Evolutionary conservation across 1,284 basidiomycete genomes (phyloP), one percentile per base, ranked within the genome.

Genomic region (Polyporus tsugae): DNA sequence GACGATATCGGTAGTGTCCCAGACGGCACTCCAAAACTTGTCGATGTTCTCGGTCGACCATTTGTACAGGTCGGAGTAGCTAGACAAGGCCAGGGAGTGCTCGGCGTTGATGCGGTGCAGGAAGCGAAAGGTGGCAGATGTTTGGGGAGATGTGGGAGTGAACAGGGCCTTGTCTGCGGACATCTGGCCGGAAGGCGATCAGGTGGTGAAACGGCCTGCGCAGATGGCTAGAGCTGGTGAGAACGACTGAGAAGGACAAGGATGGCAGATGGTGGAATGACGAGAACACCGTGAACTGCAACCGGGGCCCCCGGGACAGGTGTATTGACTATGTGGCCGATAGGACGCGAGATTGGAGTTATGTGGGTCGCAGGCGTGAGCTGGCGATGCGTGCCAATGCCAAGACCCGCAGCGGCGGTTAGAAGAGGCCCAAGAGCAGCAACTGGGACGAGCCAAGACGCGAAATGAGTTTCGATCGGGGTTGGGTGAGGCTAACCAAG

Each of bases 21-120:
- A 96, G 10, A 94, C 89, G n/a, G 86, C 80, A 46, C 81, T 82
- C 94, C 94, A 95, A 79, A 95, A 95, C 41, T 82, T 78, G 70
- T 87, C 86, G 68, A 91, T 84, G 73, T 92, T 77, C 36, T 80
- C 75, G 36, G 84, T 87, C 1, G 92, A 94, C 94, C 94, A 95
- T 62, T 74, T 78, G 79, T 89, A 93, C 4, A 95, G 83, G 59
- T 93, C 89, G 63, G 86, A 78, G 78, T 95, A 95, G 33, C 85
- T 84, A 39, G 76, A 68, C 11, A 95, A 82, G 11, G 76, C 77
- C 44, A 90, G 79, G 15, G 77, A 76, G 73, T 87, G 84, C 44
- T 82, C 83, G 49, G 78, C 72, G 77, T 93, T 94, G 73, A 92
- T 82, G 67, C 80, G 82, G 67, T 82, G 73, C 39, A 89, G 84